Evolutionary conservation across 2,329 filamentous ascomycete genomes (phyloP), one percentile per base, ranked within the genome.

Genomic region (Exophiala phaeomuriformis): DNA sequence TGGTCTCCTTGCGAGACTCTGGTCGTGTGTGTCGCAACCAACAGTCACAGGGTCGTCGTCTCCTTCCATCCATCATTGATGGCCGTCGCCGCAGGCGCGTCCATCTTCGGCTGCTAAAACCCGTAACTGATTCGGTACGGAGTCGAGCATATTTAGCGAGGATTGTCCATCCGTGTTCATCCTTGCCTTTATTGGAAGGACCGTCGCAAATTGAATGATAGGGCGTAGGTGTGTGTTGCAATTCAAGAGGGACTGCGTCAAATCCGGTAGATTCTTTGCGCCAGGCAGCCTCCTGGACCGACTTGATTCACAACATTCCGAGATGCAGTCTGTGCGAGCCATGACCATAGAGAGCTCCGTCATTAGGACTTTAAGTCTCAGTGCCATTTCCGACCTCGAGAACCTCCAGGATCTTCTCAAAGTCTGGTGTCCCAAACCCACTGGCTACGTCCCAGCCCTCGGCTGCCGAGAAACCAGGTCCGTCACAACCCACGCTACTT

Each of bases 381-480:
- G 19, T 19, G 19, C 39, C 39, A 27, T 5, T 41, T 28, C 52
- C 43, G 29, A 54, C 10, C n/a, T 27, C 55, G 8, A 62, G 50
- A 19, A 62, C 58, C 48, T 57, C 60, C 31, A 58, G 55, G 12
- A 65, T 65, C 47, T 56, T 58, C 29, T 53, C 52, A 45, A 63
- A 62, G 37, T 60, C 54, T 19, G 69, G 68, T 2, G 66, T 67
- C 3, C 68, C 68, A 32, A 69, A 65, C 2, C 71, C 71, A n/a
- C 68, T 69, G 1, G 71, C 69, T 7, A 68, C 67, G 58, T 73
- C 71, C 71, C 71, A 72, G 8, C 71, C 71, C 19, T 59, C 55
- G 1, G 64, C 64, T 4, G 68, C 68, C 42, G 66, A 65, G 28
- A 69, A 69, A 5, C 70, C 65, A 40, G 63, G 55, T 10, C 64